Evolutionary conservation across 2,329 filamentous ascomycete genomes (phyloP).

Genomic region (Penicillium digitatum): DNA sequence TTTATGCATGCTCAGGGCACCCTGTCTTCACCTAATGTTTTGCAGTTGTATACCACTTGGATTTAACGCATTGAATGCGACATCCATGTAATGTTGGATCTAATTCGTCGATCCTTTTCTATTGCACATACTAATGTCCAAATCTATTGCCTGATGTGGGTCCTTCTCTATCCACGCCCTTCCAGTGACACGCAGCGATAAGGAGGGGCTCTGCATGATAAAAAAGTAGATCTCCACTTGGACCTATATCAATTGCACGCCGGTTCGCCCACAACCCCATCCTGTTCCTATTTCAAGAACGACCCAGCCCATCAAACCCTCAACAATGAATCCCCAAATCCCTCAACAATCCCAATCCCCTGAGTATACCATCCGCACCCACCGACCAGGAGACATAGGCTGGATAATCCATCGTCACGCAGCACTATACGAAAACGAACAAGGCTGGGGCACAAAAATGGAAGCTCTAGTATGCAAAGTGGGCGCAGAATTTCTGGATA

Average conservation of each 20-base stretch:
- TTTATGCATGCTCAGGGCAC: neutral
- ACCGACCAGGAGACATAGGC: conserved; percentile 15
- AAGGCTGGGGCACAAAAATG: conserved; percentile 16
- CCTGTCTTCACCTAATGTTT: neutral
- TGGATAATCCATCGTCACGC: conserved; percentile 21
- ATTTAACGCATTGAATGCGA: neutral
- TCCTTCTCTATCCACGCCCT: neutral
- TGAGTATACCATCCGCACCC: conserved; percentile 11
- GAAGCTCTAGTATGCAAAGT: conserved; percentile 13
- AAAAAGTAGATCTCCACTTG: too few relatives aligned
- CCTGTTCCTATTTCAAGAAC: neutral
- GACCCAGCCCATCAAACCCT: neutral
- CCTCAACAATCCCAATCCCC: neutral
- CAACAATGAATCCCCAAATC: neutral
- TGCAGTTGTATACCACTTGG: conserved; percentile 5
- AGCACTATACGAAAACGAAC: conserved; percentile 15
- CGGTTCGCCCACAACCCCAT: neutral
- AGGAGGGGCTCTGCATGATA: neutral
- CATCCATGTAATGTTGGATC: neutral
- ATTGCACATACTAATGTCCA: neutral
- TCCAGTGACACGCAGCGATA: neutral
- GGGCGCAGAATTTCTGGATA: conserved; percentile 16
- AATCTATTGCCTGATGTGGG: neutral
- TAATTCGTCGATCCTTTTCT: neutral
- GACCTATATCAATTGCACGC: neutral